Percentiles rank a stretch among this genome's conserved stretches.
Evolutionary conservation across 495 filamentous ascomycete genomes (phyloP).

Genomic region (Aspergillus sparsus): DNA sequence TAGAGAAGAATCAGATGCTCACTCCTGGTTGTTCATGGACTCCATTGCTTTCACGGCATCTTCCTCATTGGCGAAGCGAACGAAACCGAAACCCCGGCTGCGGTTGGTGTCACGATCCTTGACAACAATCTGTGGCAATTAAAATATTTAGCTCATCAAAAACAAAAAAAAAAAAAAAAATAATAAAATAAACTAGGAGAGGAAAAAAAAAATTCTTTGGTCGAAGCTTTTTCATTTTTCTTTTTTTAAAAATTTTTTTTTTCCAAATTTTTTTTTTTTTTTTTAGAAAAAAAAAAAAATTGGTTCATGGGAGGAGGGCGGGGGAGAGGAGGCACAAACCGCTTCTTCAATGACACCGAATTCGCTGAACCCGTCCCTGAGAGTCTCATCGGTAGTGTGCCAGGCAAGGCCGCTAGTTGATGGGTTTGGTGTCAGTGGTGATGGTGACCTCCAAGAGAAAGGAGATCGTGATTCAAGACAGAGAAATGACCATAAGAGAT

Average conservation of each 20-base stretch:
- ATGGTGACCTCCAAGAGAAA: slow-evolving; percentile 30
- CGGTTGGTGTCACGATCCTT: slow-evolving; percentile 96
- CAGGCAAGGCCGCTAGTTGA: slow-evolving; percentile 83
- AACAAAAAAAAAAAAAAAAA: background rate
- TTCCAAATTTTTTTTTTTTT: background rate
- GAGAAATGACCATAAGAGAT: slow-evolving; percentile 14
- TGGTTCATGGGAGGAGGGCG: background rate
- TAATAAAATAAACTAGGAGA: background rate
- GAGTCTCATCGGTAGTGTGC: slow-evolving; percentile 87
- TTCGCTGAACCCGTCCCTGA: slow-evolving; percentile 84
- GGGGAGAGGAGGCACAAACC: slow-evolving; percentile 44
- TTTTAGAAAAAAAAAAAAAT: background rate
- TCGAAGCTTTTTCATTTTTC: background rate
- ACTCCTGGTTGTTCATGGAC: slow-evolving; percentile 95
- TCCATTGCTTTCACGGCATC: slow-evolving; percentile 81
- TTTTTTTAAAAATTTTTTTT: slow-evolving; percentile 1
- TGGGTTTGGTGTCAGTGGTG: slow-evolving; percentile 5
- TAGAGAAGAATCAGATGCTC: slow-evolving; percentile 34
- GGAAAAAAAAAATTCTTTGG: background rate
- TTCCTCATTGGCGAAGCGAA: slow-evolving; percentile 77
- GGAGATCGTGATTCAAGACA: slow-evolving; percentile 14
- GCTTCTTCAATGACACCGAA: slow-evolving; percentile 91
- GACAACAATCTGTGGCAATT: slow-evolving; percentile 73
- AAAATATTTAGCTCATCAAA: too few species aligned
- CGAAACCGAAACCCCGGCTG: slow-evolving; percentile 96